Conservation (phyloP, 805 yeast species). For the Ogataea siamensis region DNA sequence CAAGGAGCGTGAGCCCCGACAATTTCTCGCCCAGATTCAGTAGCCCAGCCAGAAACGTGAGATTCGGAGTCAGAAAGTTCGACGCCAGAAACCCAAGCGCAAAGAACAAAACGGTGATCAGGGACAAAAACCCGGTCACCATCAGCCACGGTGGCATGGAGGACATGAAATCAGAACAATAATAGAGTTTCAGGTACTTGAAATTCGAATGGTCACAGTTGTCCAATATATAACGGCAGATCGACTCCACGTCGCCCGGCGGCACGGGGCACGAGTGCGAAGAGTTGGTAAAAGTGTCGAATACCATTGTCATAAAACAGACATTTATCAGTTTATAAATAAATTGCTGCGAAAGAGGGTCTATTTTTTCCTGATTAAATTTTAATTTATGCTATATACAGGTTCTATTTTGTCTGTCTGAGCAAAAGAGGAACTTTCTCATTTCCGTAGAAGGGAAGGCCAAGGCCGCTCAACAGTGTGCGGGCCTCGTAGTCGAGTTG, state of each 20-base stretch:
- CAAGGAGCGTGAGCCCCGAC: constrained; percentile 83
- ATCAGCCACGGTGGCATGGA: constrained; percentile 10
- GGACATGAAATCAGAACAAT: constrained; percentile 21
- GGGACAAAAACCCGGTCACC: constrained; percentile 10
- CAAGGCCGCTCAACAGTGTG: constrained; percentile 74
- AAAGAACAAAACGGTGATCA: constrained; percentile 47
- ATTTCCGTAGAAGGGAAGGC: constrained; percentile 69
- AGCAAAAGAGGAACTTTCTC: constrained; percentile 40
- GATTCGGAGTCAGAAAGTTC: constrained; percentile 76
- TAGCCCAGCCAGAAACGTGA: constrained; percentile 60
- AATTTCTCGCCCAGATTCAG: constrained; percentile 70
- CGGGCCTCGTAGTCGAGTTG: constrained; percentile 90
- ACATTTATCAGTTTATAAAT: too few species aligned
- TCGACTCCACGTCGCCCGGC: constrained; percentile 7
- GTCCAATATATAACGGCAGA: constrained; percentile 22
- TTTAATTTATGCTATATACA: constrained; percentile 10
- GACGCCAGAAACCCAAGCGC: constrained; percentile 78
- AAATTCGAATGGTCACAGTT: constrained; percentile 22
- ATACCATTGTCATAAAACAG: background rate
- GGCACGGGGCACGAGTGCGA: constrained; percentile 6
- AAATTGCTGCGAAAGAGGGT: too few species aligned
- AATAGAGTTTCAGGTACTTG: constrained; percentile 26
- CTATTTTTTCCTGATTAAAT: too few species aligned
- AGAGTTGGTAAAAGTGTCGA: constrained; percentile 4
- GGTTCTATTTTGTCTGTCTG: constrained; percentile 18